Conservation (phyloP, 1,139 yeast genomes). For the Geotrichum phurueaensis region DNA sequence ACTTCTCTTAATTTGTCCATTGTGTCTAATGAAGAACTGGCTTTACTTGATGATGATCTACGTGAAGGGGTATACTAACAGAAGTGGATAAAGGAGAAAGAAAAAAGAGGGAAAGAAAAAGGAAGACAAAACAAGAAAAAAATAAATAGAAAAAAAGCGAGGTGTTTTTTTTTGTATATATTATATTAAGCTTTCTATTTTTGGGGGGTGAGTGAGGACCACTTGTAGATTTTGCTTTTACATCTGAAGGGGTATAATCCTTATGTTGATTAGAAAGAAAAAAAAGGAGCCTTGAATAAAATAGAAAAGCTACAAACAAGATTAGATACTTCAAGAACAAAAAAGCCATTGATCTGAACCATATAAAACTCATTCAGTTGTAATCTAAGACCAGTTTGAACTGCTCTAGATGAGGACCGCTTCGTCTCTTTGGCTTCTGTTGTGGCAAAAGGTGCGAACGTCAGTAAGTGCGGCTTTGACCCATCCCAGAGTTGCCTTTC, state of each 20-base stretch:
- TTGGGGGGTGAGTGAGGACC: neutral
- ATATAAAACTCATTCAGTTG: no score
- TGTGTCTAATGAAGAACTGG: conserved; percentile 14
- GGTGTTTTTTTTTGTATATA: neutral
- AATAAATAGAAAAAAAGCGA: neutral
- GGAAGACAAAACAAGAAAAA: conserved; percentile 1
- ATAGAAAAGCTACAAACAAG: neutral
- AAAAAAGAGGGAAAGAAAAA: neutral
- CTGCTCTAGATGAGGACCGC: neutral
- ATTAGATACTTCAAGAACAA: no score
- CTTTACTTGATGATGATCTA: neutral
- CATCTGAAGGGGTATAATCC: neutral
- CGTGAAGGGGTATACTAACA: neutral
- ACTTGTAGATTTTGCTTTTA: neutral
- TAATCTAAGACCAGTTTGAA: no score
- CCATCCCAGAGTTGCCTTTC: neutral
- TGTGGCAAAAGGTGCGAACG: no score
- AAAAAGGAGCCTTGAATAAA: neutral
- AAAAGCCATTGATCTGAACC: no score
- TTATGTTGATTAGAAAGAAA: neutral
- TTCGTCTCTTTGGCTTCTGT: no score
- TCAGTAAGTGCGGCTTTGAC: neutral
- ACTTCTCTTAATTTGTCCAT: conserved; percentile 51
- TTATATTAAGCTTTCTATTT: neutral
- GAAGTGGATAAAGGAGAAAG: neutral